Percentiles rank a stretch among this genome's conserved stretches.
Conservation (phyloP, 352 stramenopile genomes). For the Blastocystis sp. region DNA sequence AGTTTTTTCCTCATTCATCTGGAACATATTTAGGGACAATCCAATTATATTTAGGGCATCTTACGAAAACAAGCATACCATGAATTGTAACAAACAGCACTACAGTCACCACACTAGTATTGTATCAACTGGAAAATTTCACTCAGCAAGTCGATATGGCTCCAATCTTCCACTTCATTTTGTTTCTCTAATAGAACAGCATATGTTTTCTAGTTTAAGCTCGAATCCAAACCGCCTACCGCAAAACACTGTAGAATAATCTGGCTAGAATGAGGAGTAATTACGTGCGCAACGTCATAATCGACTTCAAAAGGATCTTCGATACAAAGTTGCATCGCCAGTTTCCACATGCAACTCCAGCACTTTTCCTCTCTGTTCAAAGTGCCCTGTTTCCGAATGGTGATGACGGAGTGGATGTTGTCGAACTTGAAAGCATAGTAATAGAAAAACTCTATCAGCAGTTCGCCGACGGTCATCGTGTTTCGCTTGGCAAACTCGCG, state of each 20-base stretch:
- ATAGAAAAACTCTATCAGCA: constrained; percentile 90
- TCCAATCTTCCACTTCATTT: background rate
- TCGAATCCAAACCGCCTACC: background rate
- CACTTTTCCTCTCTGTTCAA: constrained; percentile 63
- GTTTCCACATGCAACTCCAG: constrained; percentile 62
- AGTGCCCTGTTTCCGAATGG: constrained; percentile 72
- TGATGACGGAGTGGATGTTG: constrained; percentile 84
- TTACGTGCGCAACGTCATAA: constrained; percentile 90
- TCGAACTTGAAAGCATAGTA: constrained; percentile 92
- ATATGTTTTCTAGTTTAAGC: background rate
- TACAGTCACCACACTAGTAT: background rate
- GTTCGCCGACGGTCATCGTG: constrained; percentile 65
- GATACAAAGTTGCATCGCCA: constrained; percentile 72
- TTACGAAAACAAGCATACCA: no score
- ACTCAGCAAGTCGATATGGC: background rate
- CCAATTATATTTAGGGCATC: background rate
- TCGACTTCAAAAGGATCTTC: constrained; percentile 95
- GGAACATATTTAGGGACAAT: background rate
- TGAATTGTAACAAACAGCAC: no score
- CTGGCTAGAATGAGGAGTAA: constrained; percentile 67
- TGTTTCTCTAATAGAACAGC: background rate
- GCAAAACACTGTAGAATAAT: constrained; percentile 36
- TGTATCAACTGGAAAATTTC: background rate
- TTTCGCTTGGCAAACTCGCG: constrained; percentile 59
- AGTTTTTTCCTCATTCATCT: background rate